phyloP scores from a whole-genome alignment of 352 stramenopile genomes.

The Globisporangium canariense region DNA sequence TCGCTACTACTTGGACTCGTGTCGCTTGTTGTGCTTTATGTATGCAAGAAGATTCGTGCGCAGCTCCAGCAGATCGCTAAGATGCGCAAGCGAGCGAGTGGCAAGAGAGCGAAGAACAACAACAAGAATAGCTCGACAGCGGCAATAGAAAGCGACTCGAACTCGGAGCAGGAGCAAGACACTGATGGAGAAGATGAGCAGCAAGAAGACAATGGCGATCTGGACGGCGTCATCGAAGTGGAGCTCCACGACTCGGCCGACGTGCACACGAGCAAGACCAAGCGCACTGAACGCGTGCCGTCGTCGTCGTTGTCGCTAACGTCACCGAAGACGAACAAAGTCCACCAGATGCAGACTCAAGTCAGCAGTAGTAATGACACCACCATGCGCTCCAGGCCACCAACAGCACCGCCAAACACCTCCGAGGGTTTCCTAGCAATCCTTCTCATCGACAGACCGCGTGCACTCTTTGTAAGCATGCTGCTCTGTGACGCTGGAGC shows the following conservation, averaged over 20 bases:
- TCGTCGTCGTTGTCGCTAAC: not conserved
- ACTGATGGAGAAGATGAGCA: not conserved
- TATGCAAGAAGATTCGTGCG: slow-evolving; percentile 31
- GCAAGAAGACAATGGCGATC: not conserved
- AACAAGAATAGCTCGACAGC: no score
- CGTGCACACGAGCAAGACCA: not conserved
- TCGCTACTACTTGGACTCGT: slow-evolving; percentile 48
- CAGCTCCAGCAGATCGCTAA: slow-evolving; percentile 7
- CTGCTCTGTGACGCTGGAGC: slow-evolving; percentile 58
- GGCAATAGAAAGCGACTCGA: no score
- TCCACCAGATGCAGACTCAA: slow-evolving; percentile 4
- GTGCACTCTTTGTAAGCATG: slow-evolving; percentile 33
- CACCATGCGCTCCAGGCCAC: not conserved
- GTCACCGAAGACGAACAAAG: not conserved
- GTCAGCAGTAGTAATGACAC: not conserved
- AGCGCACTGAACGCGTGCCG: not conserved
- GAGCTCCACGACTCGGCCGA: slow-evolving; percentile 13
- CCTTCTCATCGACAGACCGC: slow-evolving; percentile 19
- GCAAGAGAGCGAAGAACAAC: not conserved
- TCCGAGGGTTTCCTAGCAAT: not conserved
- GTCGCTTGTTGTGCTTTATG: slow-evolving; percentile 46
- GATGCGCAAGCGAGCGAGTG: not conserved
- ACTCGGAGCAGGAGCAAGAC: not conserved
- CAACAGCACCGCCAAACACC: not conserved
- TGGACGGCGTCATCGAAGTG: slow-evolving; percentile 1